Evolutionary conservation across 768 basidiomycete genomes (phyloP).

Genomic region (Porpolomopsis calyptriformis): DNA sequence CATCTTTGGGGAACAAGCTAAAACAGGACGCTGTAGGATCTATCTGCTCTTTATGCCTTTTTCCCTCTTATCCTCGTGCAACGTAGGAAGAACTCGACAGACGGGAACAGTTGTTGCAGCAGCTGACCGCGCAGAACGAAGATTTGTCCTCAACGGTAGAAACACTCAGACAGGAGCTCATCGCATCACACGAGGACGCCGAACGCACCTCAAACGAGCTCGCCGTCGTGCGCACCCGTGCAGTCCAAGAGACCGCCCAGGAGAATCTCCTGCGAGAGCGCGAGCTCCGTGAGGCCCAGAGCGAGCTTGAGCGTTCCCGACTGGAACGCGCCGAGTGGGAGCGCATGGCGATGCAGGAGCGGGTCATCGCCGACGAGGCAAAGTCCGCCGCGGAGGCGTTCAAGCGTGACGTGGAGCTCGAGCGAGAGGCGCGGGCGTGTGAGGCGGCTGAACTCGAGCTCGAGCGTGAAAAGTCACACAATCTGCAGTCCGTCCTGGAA

Average conservation of each 20-base stretch:
- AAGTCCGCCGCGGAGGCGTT: constrained; percentile 44
- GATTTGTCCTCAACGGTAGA: constrained; percentile 61
- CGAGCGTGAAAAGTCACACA: constrained; percentile 65
- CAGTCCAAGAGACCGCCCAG: constrained; percentile 56
- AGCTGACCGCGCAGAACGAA: constrained; percentile 68
- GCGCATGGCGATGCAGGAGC: constrained; percentile 44
- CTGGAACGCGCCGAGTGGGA: constrained; percentile 66
- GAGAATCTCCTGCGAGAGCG: constrained; percentile 64
- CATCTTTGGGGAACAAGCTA: constrained; percentile 85
- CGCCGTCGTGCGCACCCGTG: constrained; percentile 51
- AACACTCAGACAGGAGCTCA: constrained; percentile 72
- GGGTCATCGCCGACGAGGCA: constrained; percentile 60
- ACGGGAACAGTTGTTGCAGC: constrained; percentile 73
- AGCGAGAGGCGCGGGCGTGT: constrained; percentile 47
- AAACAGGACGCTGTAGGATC: constrained; percentile 83
- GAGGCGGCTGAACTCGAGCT: constrained; percentile 47
- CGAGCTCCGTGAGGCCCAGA: constrained; percentile 70
- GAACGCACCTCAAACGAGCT: constrained; percentile 63
- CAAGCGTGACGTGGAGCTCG: constrained; percentile 56
- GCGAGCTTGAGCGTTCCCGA: constrained; percentile 79
- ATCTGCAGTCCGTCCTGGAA: constrained; percentile 85
- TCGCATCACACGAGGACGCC: constrained; percentile 64
- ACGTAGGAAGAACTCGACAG: constrained; percentile 95
- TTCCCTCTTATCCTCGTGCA: constrained; percentile 12
- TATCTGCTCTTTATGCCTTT: neutral